A percentile compares a stretch with the other conserved stretches of the same genome.
Conservation (phyloP, 2,329 filamentous ascomycete genomes). For the Botryosphaeria agaves region DNA sequence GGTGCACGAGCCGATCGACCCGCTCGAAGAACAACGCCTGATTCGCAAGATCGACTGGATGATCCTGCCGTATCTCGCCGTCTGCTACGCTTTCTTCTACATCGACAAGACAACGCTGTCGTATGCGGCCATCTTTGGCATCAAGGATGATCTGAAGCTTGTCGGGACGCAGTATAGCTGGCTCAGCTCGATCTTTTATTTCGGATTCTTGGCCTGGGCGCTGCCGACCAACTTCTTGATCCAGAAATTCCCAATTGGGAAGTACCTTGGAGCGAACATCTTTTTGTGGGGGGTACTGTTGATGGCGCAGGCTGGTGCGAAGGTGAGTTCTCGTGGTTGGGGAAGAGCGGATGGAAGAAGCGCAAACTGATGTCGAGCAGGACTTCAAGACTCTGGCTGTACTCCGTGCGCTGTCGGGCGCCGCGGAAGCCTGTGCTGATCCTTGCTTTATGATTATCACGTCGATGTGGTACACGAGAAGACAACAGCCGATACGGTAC, state of each 20-base stretch:
- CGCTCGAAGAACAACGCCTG: conserved; percentile 27
- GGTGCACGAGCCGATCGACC: conserved; percentile 27
- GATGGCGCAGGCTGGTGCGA: conserved; percentile 15
- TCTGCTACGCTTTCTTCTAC: conserved; percentile 20
- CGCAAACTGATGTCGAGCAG: conserved; percentile 17
- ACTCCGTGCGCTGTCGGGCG: conserved; percentile 38
- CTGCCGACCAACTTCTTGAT: conserved; percentile 36
- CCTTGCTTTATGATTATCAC: conserved; percentile 48
- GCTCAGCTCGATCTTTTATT: conserved; percentile 37
- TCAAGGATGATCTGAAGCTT: conserved; percentile 39
- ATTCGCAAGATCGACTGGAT: conserved; percentile 40
- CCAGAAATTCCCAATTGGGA: conserved; percentile 33
- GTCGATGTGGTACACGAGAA: conserved; percentile 46
- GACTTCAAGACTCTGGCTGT: conserved; percentile 38
- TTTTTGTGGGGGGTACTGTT: conserved; percentile 35
- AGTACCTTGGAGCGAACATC: conserved; percentile 36
- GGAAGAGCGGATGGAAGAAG: conserved; percentile 10
- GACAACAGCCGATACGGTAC: conserved; percentile 39
- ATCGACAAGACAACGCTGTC: conserved; percentile 36
- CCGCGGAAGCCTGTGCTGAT: conserved; percentile 39
- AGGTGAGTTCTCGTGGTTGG: conserved; percentile 3
- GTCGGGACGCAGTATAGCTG: conserved; percentile 41
- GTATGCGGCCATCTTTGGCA: conserved; percentile 48
- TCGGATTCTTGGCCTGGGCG: conserved; percentile 36
- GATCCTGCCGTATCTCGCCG: conserved; percentile 32